Evolutionary conservation across 2,329 filamentous ascomycete species (phyloP).

Genomic region (Neonectria coccinea): DNA sequence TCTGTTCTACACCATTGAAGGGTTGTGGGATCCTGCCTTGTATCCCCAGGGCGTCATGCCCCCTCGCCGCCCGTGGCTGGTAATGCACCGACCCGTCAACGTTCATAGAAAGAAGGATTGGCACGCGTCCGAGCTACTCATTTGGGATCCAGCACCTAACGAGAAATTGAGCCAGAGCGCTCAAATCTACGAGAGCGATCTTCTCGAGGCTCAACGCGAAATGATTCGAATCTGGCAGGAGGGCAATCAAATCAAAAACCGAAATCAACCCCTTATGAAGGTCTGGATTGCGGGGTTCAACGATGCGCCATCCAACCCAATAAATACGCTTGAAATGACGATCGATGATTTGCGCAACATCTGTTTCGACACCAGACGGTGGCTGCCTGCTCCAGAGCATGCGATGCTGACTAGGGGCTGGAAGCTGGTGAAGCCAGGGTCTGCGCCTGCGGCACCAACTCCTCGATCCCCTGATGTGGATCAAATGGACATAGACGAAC

Average conservation of each 20-base stretch:
- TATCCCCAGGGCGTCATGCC: conserved; percentile 35
- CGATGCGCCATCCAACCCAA: conserved; percentile 32
- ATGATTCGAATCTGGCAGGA: conserved; percentile 55
- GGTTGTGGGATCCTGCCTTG: conserved; percentile 49
- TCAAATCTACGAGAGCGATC: conserved; percentile 47
- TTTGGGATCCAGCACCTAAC: conserved; percentile 62
- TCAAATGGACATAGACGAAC: conserved; percentile 37
- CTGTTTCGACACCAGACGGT: conserved; percentile 47
- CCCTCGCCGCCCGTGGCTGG: conserved; percentile 63
- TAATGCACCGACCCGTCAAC: conserved; percentile 59
- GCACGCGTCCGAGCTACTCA: conserved; percentile 60
- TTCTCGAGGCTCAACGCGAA: conserved; percentile 60
- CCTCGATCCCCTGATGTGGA: conserved; percentile 22
- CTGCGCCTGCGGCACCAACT: conserved; percentile 5
- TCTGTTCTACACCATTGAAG: conserved; percentile 63
- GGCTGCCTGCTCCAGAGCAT: conserved; percentile 51
- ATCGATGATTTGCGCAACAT: conserved; percentile 52
- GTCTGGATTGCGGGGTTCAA: conserved; percentile 61
- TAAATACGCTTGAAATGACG: conserved; percentile 57
- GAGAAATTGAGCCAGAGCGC: conserved; percentile 39
- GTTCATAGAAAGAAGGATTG: conserved; percentile 49
- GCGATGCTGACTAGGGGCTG: conserved; percentile 53
- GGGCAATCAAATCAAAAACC: conserved; percentile 42
- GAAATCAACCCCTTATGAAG: conserved; percentile 50
- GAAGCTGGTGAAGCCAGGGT: conserved; percentile 46